Conservation (phyloP, 352 stramenopile species). For the Peronosclerospora sorghi region DNA sequence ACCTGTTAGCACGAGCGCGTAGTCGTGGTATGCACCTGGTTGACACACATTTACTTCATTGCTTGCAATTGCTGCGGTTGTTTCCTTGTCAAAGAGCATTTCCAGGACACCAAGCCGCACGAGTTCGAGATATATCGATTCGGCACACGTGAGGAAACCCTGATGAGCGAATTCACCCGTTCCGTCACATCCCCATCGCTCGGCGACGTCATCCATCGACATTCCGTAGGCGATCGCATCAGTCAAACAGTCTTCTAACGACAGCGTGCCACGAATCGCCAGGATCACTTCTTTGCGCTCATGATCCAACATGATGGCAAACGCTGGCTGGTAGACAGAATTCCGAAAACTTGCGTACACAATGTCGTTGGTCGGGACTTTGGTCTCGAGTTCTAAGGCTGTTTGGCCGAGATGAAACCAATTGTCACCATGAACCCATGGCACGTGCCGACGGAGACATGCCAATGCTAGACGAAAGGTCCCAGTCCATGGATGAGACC, state of each 20-base stretch:
- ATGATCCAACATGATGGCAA: slow-evolving; percentile 74
- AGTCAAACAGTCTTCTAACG: slow-evolving; percentile 80
- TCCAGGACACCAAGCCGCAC: slow-evolving; percentile 60
- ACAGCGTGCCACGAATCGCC: slow-evolving; percentile 75
- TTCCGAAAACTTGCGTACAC: slow-evolving; percentile 78
- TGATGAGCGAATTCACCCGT: slow-evolving; percentile 68
- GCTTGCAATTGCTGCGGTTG: slow-evolving; percentile 28
- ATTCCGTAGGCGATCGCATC: slow-evolving; percentile 80
- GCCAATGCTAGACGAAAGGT: slow-evolving; percentile 65
- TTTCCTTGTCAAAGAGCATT: slow-evolving; percentile 75
- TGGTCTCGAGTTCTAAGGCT: slow-evolving; percentile 72
- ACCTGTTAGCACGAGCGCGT: slow-evolving; percentile 65
- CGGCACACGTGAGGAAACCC: slow-evolving; percentile 68
- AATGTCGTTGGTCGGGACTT: slow-evolving; percentile 49
- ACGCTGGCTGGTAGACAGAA: slow-evolving; percentile 69
- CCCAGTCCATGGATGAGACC: slow-evolving; percentile 81
- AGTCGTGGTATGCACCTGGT: slow-evolving; percentile 50
- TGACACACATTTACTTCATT: slow-evolving; percentile 52
- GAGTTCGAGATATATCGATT: slow-evolving; percentile 64
- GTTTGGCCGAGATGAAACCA: slow-evolving; percentile 71
- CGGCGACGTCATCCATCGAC: slow-evolving; percentile 52
- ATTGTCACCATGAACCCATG: slow-evolving; percentile 80
- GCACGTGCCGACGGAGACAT: slow-evolving; percentile 45
- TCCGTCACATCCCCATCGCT: slow-evolving; percentile 60
- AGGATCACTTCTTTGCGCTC: slow-evolving; percentile 61